phyloP scores from a whole-genome alignment of 352 stramenopile species.

The Pythium coloratum region DNA sequence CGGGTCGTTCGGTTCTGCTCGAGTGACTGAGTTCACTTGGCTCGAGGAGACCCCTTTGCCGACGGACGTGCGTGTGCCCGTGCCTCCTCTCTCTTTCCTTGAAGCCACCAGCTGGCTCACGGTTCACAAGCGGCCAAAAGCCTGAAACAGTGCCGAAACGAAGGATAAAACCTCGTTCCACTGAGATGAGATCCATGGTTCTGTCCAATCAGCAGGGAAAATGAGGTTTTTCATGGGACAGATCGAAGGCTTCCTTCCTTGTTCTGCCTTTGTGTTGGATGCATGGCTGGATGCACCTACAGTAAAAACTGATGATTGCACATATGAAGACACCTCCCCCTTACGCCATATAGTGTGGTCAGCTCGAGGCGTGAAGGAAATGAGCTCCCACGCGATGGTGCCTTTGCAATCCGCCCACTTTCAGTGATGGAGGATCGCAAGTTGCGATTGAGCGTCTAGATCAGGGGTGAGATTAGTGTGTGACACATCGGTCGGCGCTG shows the following conservation, averaged over 20 bases:
- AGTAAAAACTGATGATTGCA: background rate
- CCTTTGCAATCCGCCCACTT: background rate
- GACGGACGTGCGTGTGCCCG: background rate
- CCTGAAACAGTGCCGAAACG: background rate
- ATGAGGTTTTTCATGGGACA: background rate
- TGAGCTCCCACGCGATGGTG: background rate
- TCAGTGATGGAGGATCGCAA: background rate
- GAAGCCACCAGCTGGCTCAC: background rate
- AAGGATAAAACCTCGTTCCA: background rate
- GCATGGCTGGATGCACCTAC: background rate
- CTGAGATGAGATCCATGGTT: conserved; percentile 2
- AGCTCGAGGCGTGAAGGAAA: background rate
- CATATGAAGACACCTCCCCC: background rate
- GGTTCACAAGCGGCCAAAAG: background rate
- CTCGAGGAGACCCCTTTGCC: background rate
- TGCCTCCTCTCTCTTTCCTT: conserved; percentile 3
- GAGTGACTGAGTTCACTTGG: background rate
- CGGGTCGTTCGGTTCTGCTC: background rate
- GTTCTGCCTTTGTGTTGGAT: background rate
- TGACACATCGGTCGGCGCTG: background rate
- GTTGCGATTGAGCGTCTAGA: background rate
- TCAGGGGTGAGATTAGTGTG: background rate
- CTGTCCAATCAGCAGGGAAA: background rate
- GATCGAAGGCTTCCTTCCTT: background rate
- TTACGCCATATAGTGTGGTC: background rate